Evolutionary conservation across 345 rosid genomes (phyloP), one percentile per base, ranked within the genome.

Genomic region (Clarkia xantiana): DNA sequence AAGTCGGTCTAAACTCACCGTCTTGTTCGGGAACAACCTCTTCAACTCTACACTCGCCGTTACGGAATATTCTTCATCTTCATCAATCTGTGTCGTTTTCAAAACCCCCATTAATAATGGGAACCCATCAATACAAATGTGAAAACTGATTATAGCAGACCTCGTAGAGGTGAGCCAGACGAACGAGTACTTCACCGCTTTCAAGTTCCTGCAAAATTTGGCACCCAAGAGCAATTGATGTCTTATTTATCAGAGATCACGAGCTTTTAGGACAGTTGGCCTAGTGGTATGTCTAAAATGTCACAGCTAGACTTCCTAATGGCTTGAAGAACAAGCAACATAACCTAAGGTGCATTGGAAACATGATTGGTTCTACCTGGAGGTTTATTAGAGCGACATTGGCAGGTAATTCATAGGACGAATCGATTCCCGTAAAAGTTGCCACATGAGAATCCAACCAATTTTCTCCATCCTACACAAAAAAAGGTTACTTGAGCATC

Each of bases 151-250:
- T 23, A 3, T 23, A 23, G 29, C 29, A 23, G 6, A 29, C 97
- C 87, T 86, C 94, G 19, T 71, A 90, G 52, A 90, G 71, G 67
- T 85, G 97, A 56, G 97, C 95, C 77, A 90, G 67, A 57, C 97
- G 82, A 48, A 90, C 58, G 22, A 90, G 89, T 51, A 82, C 82
- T 68, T 65, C 68, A 22, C 86, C 87, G 47, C 74, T 72, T 67
- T 81, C 91, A 55, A 80, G 75, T 62, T 86, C 91, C 97, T 85
- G 76, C 47, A 64, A 47, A 43, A 16, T 47, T 57, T 14, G 20
- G 44, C n/a, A n/a, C n/a, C n/a, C n/a, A n/a, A n/a, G n/a, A n/a
- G n/a, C n/a, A n/a, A n/a, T n/a, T n/a, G n/a, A n/a, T n/a, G n/a
- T n/a, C n/a, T n/a, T n/a, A n/a, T n/a, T n/a, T n/a, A 18, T 25